phyloP scores from a whole-genome alignment of 1,284 basidiomycete genomes.

The Rhodotorula sp. region DNA sequence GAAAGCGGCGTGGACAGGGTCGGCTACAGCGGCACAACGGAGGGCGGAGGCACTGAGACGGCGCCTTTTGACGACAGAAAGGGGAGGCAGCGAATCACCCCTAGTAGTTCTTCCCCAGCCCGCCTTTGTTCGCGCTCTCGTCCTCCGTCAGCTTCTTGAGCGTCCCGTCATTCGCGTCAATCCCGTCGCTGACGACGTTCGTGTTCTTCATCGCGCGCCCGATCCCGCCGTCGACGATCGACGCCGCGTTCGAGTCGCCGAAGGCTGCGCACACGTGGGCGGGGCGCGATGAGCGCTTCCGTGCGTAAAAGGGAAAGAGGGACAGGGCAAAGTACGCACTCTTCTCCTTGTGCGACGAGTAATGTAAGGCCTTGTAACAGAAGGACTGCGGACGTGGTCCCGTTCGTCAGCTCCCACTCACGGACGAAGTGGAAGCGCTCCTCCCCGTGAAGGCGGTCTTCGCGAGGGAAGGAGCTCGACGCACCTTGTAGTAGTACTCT shows the following conservation, averaged over 20 bases:
- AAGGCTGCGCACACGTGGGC: not conserved
- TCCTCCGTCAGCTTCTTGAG: slow-evolving; percentile 1
- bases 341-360: slow-evolving; percentile 10
- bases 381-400: not conserved
- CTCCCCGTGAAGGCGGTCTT: too few species aligned
- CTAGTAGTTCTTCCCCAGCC: slow-evolving; percentile 2
- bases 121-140: not conserved
- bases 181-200: slow-evolving; percentile 6
- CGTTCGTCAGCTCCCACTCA: not conserved
- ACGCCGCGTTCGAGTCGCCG: slow-evolving; percentile 9
- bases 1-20: not conserved
- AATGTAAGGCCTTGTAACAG: slow-evolving; percentile 10
- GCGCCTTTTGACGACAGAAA: not conserved
- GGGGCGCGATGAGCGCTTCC: too few species aligned
- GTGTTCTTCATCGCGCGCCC: slow-evolving; percentile 3
- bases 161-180: slow-evolving; percentile 11
- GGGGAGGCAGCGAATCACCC: too few species aligned
- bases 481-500: slow-evolving; percentile 6
- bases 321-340: not conserved
- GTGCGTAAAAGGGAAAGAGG: too few species aligned
- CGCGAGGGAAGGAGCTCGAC: too few species aligned
- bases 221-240: slow-evolving; percentile 14
- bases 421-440: too few species aligned
- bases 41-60: not conserved
- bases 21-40: too few species aligned